phyloP scores from a whole-genome alignment of 163 green algal species.

The Scenedesmus sp. region DNA sequence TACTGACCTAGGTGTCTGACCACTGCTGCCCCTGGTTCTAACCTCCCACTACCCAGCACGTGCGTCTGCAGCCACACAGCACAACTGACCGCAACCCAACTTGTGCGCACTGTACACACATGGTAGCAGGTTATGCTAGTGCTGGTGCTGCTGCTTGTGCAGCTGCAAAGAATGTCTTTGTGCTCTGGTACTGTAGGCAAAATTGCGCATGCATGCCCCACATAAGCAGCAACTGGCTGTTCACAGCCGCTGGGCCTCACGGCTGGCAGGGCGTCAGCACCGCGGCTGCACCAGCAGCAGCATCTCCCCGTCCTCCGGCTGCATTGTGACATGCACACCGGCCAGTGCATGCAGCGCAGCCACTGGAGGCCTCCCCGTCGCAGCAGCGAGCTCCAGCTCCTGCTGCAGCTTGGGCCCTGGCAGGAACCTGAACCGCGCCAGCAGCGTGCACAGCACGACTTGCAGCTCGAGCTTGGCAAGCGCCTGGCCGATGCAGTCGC shows the following conservation, averaged over 20 bases:
- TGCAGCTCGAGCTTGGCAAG: slow-evolving; percentile 42
- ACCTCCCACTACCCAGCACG: too few species aligned
- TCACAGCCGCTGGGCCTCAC: too few species aligned
- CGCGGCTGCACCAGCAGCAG: slow-evolving; percentile 21
- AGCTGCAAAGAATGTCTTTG: too few species aligned
- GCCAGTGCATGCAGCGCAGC: slow-evolving; percentile 27
- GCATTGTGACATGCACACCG: slow-evolving; percentile 25
- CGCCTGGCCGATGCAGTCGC: slow-evolving; percentile 58
- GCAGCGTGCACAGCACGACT: slow-evolving; percentile 42
- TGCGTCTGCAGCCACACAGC: too few species aligned
- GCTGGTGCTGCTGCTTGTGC: too few species aligned
- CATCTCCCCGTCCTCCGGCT: slow-evolving; percentile 39
- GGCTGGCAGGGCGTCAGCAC: not conserved
- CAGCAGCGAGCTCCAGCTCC: slow-evolving; percentile 23
- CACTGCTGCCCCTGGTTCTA: too few species aligned
- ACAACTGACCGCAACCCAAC: too few species aligned
- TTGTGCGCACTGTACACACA: too few species aligned
- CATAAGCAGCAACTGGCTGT: not conserved
- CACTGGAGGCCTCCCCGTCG: not conserved
- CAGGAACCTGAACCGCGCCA: slow-evolving; percentile 15
- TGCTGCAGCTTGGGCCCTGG: slow-evolving; percentile 23
- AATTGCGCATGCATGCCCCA: too few species aligned
- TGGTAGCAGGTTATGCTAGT: too few species aligned
- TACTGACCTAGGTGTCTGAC: too few species aligned
- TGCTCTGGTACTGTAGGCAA: too few species aligned